Base-by-base conservation (phyloP, 345 rosid genomes). In the Geranium rotundifolium region DNA sequence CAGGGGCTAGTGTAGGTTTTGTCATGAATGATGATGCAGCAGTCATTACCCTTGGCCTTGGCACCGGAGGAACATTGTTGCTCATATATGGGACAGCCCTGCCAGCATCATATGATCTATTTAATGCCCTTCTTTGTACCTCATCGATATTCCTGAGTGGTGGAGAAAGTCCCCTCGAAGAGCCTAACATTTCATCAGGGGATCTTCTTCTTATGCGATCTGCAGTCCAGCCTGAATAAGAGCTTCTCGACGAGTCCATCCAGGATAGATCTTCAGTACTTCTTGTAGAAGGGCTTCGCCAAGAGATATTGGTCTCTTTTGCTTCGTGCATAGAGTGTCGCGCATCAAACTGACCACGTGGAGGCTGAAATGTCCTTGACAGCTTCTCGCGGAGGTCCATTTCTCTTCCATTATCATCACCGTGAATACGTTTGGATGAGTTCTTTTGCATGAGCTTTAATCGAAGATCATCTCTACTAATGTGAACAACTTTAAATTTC, bases 301-400 rank as follows among this genome's bases (percentile, higher is more conserved):
- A 80, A 29, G 73, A 60, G 67, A 76, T 68, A 65, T 70, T 56
- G 54, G 71, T 17, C 65, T 82, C 84, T 73, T 75, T 83, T 5
- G 81, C 73, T 56, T 77, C 87, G 52, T 73, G 77, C 78, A 82
- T 63, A 56, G 57, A 67, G 68, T 76, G 82, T 54, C 54, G 76
- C 52, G 71, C 41, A 67, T 77, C 79, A 63, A 66, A 67, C 66
- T 67, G 63, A 57, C 71, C 65, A 12, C 46, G 65, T 17, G 85
- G 67, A 59, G 80, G 78, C 68, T 74, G 84, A 63, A 73, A 76
- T 23, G 78, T 76, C 80, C 80, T 83, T 31, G 89, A 80, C 63
- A 90, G 79, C 81, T 83, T 88, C 58, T 80, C 81, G 46, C 99
- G 91, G 50, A 93, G 96, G 73, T 93, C 97, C 68, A 76, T 37